Percentiles rank a stretch among this genome's conserved stretches.
These are phyloP conservation scores for Barnettozyma populi DNA, from an alignment of 805 yeast species.

Conservation along the genomic window DNA sequence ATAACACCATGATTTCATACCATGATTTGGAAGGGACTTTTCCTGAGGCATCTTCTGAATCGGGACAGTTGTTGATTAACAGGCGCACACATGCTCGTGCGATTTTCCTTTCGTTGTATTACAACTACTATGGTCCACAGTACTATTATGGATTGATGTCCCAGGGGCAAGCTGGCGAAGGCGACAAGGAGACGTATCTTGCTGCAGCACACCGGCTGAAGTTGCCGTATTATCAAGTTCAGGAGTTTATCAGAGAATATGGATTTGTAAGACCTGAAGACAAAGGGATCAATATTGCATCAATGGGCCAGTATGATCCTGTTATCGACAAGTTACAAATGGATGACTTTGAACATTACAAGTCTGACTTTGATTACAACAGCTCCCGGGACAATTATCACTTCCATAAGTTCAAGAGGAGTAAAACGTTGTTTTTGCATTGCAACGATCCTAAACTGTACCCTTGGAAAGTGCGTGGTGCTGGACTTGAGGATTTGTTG, in stretches of 20 bases:
- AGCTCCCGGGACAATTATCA: constrained; percentile 17
- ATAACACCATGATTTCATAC: constrained; percentile 36
- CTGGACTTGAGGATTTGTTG: constrained; percentile 21
- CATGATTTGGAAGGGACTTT: constrained; percentile 66
- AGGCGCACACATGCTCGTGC: constrained; percentile 53
- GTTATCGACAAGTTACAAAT: constrained; percentile 32
- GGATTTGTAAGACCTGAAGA: constrained; percentile 29
- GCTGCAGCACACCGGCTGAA: constrained; percentile 56
- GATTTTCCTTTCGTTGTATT: constrained; percentile 55
- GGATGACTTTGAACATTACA: constrained; percentile 12
- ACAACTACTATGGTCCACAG: constrained; percentile 59
- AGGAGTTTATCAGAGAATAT: constrained; percentile 48
- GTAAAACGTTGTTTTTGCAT: constrained; percentile 25
- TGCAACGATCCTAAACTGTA: constrained; percentile 26
- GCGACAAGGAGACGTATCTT: constrained; percentile 73
- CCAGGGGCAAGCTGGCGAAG: constrained; percentile 69
- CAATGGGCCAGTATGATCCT: constrained; percentile 54
- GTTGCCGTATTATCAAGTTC: constrained; percentile 49
- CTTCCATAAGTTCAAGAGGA: constrained; percentile 17
- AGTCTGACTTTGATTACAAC: constrained; percentile 14
- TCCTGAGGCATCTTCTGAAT: constrained; percentile 65
- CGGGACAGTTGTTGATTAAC: constrained; percentile 60
- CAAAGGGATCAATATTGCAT: constrained; percentile 38
- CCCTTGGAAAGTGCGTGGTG: constrained; percentile 26
- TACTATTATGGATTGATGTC: constrained; percentile 54